Conservation (phyloP, 2,329 filamentous ascomycete genomes). For the Colletotrichum paranaense region DNA sequence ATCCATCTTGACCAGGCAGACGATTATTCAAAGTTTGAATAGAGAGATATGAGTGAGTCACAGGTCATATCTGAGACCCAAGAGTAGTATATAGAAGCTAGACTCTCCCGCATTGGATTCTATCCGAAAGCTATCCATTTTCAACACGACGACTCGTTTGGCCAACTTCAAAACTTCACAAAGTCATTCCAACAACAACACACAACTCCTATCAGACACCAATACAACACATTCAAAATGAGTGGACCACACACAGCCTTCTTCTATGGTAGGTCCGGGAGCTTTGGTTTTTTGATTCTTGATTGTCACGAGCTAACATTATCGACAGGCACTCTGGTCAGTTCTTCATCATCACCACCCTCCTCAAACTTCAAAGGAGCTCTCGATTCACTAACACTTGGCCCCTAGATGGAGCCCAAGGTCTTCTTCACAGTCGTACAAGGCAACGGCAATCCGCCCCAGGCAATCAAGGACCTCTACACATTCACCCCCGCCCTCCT, state of each 20-base stretch:
- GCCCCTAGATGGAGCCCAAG: conserved; percentile 77
- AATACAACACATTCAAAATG: conserved; percentile 44
- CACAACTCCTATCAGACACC: background rate
- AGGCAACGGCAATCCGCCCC: conserved; percentile 60
- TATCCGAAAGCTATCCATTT: background rate
- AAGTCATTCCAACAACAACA: background rate
- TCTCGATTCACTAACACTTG: conserved; percentile 31
- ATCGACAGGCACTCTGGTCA: conserved; percentile 49
- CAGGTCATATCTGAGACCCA: background rate
- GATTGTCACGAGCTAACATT: background rate
- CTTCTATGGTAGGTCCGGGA: conserved; percentile 63
- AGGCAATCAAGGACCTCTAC: conserved; percentile 66
- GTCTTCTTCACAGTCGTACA: conserved; percentile 90
- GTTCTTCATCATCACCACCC: background rate
- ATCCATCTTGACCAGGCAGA: background rate
- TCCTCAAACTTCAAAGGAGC: background rate
- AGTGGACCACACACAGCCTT: conserved; percentile 60
- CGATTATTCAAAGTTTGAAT: background rate
- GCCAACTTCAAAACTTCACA: background rate
- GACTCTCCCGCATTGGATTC: background rate
- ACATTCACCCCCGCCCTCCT: conserved; percentile 81
- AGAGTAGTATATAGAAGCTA: background rate
- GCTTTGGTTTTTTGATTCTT: no score
- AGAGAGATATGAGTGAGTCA: background rate
- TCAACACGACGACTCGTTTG: background rate